Conservation (phyloP, 306 rosid genomes). For the Cucumis melo region DNA sequence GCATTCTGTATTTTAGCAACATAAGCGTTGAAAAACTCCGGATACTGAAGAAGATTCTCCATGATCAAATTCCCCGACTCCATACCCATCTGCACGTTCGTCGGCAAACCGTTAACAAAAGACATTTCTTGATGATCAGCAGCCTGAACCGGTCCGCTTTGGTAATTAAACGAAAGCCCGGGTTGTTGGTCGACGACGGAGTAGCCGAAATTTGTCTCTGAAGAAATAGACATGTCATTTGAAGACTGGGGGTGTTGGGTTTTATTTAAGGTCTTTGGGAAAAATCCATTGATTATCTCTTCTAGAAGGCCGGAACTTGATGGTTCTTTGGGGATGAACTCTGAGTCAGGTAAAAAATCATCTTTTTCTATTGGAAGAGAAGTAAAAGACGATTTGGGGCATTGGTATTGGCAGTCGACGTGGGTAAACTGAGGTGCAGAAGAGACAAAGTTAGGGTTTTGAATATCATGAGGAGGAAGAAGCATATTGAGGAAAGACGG, state of each 20-base stretch:
- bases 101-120: slow-evolving; percentile 15
- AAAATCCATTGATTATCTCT: slow-evolving; percentile 49
- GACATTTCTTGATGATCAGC: slow-evolving; percentile 7
- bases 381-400: background rate
- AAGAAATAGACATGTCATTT: background rate
- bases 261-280: slow-evolving; percentile 20
- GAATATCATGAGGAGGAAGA: slow-evolving; percentile 33
- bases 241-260: background rate
- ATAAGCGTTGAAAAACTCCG: slow-evolving; percentile 32
- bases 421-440: background rate
- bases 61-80: slow-evolving; percentile 11
- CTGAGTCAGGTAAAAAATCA: slow-evolving; percentile 8
- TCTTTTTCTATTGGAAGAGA: background rate
- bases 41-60: slow-evolving; percentile 36
- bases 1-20: slow-evolving; percentile 46
- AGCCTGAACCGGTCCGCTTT: slow-evolving; percentile 12
- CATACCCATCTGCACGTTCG: background rate
- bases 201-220: background rate
- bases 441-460: slow-evolving; percentile 9
- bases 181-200: background rate
- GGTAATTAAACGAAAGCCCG: background rate
- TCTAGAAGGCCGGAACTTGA: slow-evolving; percentile 65
- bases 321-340: slow-evolving; percentile 33
- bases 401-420: background rate
- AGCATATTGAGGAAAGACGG: slow-evolving; percentile 32